Evolutionary conservation across 2,329 filamentous ascomycete genomes (phyloP).

Genomic region (Botrytis galanthina): DNA sequence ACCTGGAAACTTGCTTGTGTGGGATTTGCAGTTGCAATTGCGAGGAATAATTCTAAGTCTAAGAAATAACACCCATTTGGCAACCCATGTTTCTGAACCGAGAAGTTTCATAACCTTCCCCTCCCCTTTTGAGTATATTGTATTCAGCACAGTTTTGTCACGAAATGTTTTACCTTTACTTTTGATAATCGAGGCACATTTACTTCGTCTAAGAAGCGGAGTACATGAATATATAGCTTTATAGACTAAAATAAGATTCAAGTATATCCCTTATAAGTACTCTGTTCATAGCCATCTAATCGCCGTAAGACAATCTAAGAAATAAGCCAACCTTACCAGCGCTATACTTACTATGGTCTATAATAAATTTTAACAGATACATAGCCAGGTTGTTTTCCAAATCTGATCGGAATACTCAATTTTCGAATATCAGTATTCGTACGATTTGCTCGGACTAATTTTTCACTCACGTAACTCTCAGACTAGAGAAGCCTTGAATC

Average conservation of each 20-base stretch:
- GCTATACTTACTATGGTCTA: neutral
- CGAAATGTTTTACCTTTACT: neutral
- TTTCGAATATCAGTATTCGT: neutral
- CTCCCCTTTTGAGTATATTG: accelerated
- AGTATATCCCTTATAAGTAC: neutral
- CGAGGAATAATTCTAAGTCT: neutral
- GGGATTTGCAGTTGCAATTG: no score
- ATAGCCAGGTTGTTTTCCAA: neutral
- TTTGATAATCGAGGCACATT: neutral
- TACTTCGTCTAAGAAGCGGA: neutral
- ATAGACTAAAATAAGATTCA: neutral
- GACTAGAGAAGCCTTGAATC: neutral
- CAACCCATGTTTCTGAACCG: neutral
- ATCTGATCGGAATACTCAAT: neutral
- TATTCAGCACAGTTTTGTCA: neutral
- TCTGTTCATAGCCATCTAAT: no score
- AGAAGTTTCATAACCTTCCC: neutral
- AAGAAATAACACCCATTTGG: neutral
- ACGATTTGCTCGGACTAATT: neutral
- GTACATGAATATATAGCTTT: neutral
- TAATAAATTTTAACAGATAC: no score
- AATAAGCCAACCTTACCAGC: neutral
- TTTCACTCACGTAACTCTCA: neutral
- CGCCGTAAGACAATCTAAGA: neutral
- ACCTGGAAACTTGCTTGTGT: no score